These are phyloP conservation scores for Schizosaccharomyces osmophilus DNA, from an alignment of 805 yeast genomes.

Conservation along the genomic window DNA sequence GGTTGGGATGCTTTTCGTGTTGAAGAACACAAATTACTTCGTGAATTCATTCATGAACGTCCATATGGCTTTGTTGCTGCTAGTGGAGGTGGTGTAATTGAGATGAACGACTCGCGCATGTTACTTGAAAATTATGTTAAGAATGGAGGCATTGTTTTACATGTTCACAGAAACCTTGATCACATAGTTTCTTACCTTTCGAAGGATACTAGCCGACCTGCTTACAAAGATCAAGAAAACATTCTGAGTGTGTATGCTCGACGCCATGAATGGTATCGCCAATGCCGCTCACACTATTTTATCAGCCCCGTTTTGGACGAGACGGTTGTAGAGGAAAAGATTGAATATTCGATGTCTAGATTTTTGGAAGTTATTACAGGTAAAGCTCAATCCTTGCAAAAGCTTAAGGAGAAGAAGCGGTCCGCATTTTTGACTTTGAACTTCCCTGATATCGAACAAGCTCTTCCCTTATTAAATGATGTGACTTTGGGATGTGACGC, in stretches of 20 bases:
- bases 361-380: conserved; percentile 46
- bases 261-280: conserved; percentile 55
- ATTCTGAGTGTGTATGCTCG: conserved; percentile 48
- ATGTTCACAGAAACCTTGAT: conserved; percentile 66
- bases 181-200: conserved; percentile 55
- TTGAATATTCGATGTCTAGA: conserved; percentile 18
- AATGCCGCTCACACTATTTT: conserved; percentile 55
- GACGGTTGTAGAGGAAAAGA: background rate
- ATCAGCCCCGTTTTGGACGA: conserved; percentile 21
- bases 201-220: conserved; percentile 67
- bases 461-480: conserved; percentile 23
- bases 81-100: conserved; percentile 94
- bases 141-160: conserved; percentile 59
- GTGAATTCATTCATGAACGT: conserved; percentile 21
- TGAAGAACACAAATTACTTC: conserved; percentile 34
- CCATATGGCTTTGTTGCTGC: conserved; percentile 46
- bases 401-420: conserved; percentile 17
- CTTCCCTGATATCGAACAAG: conserved; percentile 29
- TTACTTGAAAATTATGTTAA: conserved; percentile 29
- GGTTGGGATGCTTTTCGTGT: conserved; percentile 82
- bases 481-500: conserved; percentile 52
- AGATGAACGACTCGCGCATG: conserved; percentile 40
- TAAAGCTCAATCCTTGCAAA: conserved; percentile 11
- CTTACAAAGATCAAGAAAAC: conserved; percentile 48
- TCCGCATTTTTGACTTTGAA: conserved; percentile 57